phyloP scores from a whole-genome alignment of 805 yeast species.

The Danielia reshetovae region DNA sequence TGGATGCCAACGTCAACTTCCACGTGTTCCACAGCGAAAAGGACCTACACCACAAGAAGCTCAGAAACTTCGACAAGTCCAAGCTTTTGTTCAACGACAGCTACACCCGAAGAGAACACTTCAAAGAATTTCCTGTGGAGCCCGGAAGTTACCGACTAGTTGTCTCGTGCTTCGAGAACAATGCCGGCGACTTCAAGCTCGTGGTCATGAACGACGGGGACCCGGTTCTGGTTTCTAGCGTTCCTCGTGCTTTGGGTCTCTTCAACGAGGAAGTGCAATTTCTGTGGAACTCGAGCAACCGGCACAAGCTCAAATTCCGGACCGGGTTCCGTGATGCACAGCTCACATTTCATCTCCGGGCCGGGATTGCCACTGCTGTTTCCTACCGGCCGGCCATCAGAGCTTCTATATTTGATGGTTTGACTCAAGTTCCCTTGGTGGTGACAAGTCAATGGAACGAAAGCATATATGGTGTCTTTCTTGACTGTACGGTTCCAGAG shows the following conservation, averaged over 20 bases:
- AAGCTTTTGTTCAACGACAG: slow-evolving; percentile 24
- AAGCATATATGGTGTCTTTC: slow-evolving; percentile 41
- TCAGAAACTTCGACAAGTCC: slow-evolving; percentile 20
- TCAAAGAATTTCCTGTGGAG: slow-evolving; percentile 16
- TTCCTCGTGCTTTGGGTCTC: slow-evolving; percentile 31
- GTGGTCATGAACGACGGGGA: slow-evolving; percentile 21
- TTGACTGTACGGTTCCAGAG: slow-evolving; percentile 23
- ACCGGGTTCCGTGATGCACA: slow-evolving; percentile 17
- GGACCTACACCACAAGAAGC: slow-evolving; percentile 16
- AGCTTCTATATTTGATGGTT: slow-evolving; percentile 38
- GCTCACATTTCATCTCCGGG: slow-evolving; percentile 24
- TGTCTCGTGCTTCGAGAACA: slow-evolving; percentile 42
- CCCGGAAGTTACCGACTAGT: slow-evolving; percentile 43
- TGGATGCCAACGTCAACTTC: slow-evolving; percentile 32
- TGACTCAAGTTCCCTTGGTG: slow-evolving; percentile 24
- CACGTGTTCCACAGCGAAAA: slow-evolving; percentile 42
- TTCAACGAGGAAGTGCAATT: slow-evolving; percentile 23
- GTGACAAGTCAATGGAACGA: slow-evolving; percentile 39
- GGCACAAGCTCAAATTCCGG: slow-evolving; percentile 31
- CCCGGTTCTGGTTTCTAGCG: slow-evolving; percentile 10
- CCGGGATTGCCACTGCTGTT: slow-evolving; percentile 12
- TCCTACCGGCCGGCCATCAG: slow-evolving; percentile 45
- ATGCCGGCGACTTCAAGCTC: slow-evolving; percentile 28
- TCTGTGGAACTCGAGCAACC: slow-evolving; percentile 39
- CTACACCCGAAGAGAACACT: slow-evolving; percentile 36